These are phyloP conservation scores for Neolentinus lepideus DNA, from an alignment of 1,284 basidiomycete species.

Conservation along the genomic window DNA sequence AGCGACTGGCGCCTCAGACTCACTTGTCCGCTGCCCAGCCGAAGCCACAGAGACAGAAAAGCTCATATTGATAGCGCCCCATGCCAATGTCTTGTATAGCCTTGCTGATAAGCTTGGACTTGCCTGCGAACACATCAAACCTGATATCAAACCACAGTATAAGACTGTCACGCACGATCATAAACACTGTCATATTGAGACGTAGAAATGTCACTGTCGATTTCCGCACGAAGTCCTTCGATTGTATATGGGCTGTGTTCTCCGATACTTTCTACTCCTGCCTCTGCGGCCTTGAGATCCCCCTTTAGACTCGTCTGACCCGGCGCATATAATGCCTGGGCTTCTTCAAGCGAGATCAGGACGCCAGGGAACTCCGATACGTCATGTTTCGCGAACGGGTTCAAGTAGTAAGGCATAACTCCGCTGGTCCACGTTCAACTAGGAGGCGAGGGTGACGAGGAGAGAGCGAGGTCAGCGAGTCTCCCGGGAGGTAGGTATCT, in stretches of 20 bases:
- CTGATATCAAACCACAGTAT: background rate
- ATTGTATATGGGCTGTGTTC: background rate
- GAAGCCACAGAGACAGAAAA: constrained; percentile 57
- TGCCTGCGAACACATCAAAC: background rate
- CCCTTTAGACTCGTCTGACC: background rate
- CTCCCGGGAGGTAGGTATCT: no score
- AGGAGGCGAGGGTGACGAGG: background rate
- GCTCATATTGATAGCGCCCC: constrained; percentile 61
- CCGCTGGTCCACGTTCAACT: background rate
- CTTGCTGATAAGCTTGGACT: constrained; percentile 29
- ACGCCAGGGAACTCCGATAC: background rate
- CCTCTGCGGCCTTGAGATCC: background rate
- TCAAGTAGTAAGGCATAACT: background rate
- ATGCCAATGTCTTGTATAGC: constrained; percentile 60
- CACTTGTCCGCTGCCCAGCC: constrained; percentile 64
- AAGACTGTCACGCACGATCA: background rate
- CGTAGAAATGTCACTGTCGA: background rate
- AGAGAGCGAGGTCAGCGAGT: background rate
- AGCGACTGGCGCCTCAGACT: constrained; percentile 17
- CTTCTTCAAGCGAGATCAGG: background rate
- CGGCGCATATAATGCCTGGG: background rate
- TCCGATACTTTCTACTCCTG: background rate
- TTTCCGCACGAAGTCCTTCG: background rate
- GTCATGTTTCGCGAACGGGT: background rate
- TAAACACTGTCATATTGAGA: background rate